These are phyloP conservation scores for Plectosphaerella plurivora DNA, from an alignment of 2,329 filamentous ascomycete genomes.

Conservation along the genomic window DNA sequence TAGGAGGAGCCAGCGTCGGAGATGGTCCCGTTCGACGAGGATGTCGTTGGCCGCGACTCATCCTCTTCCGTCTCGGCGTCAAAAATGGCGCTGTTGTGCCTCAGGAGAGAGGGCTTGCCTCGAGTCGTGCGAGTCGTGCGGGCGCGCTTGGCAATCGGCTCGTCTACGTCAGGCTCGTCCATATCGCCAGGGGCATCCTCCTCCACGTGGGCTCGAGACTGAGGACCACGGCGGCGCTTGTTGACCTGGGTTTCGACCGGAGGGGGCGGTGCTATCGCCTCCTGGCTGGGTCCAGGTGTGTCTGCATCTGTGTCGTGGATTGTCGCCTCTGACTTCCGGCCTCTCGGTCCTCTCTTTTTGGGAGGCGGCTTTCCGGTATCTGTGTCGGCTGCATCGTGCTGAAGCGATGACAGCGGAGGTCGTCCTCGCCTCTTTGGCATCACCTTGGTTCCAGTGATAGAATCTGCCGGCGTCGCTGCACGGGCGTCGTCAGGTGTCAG, in stretches of 20 bases:
- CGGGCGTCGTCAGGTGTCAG: constrained; percentile 47
- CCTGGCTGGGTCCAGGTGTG: constrained; percentile 6
- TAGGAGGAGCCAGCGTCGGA: constrained; percentile 12
- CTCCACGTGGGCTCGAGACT: background rate
- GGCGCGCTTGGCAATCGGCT: constrained; percentile 7
- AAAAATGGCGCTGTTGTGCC: background rate
- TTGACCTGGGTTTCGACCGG: no score
- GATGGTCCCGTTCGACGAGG: constrained; percentile 46
- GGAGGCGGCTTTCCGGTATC: constrained; percentile 8
- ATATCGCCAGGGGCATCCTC: background rate
- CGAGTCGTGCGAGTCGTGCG: constrained; percentile 6
- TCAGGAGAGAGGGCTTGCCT: constrained; percentile 1
- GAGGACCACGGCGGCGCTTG: no score
- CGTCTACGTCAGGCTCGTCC: background rate
- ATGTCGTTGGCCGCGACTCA: constrained; percentile 46
- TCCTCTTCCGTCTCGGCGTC: constrained; percentile 24
- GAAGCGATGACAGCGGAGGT: constrained; percentile 2
- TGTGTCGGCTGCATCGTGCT: constrained; percentile 3
- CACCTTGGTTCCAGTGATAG: constrained; percentile 2
- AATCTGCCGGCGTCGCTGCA: constrained; percentile 40
- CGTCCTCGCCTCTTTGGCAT: constrained; percentile 23
- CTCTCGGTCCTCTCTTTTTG: constrained; percentile 7
- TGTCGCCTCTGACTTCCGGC: constrained; percentile 3
- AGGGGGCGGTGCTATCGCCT: constrained; percentile 6
- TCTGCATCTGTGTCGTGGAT: constrained; percentile 9